phyloP scores from a whole-genome alignment of 1,284 basidiomycete species.

The Vanrija pseudolonga region DNA sequence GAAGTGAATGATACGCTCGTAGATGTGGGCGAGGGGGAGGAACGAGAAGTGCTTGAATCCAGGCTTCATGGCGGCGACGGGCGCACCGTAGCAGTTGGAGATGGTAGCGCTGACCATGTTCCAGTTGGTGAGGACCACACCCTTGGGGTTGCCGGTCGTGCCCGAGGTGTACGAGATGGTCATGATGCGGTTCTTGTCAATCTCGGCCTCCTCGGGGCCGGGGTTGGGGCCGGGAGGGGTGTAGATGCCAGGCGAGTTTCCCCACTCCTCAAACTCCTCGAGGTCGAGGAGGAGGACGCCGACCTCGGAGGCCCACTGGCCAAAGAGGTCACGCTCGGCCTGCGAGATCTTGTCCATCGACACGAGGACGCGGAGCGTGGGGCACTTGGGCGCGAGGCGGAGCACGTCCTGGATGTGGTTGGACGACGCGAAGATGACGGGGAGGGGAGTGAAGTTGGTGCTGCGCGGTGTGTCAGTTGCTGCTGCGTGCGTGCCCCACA shows the following conservation, averaged over 20 bases:
- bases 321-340: constrained; percentile 55
- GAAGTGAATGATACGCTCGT: constrained; percentile 52
- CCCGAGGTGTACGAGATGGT: constrained; percentile 47
- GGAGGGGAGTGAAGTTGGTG: constrained; percentile 74
- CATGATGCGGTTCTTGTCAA: constrained; percentile 23
- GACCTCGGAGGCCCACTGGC: constrained; percentile 65
- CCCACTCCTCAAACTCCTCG: constrained; percentile 58
- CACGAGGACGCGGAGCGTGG: constrained; percentile 59
- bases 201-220: constrained; percentile 32
- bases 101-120: constrained; percentile 65
- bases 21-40: constrained; percentile 75
- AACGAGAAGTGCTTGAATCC: constrained; percentile 42
- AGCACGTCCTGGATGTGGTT: constrained; percentile 72
- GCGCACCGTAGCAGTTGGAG: constrained; percentile 60
- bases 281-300: constrained; percentile 65
- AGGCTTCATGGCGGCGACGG: constrained; percentile 67
- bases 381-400: constrained; percentile 60
- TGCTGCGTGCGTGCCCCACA: background rate
- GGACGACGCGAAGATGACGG: constrained; percentile 68
- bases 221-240: constrained; percentile 31
- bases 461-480: constrained; percentile 53
- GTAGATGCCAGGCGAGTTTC: constrained; percentile 19
- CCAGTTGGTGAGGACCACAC: constrained; percentile 74
- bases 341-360: constrained; percentile 37
- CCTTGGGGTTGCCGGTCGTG: constrained; percentile 53